Percentiles rank a stretch among this genome's conserved stretches.
phyloP scores from a whole-genome alignment of 257 asterid species.

The Prunella vulgaris region DNA sequence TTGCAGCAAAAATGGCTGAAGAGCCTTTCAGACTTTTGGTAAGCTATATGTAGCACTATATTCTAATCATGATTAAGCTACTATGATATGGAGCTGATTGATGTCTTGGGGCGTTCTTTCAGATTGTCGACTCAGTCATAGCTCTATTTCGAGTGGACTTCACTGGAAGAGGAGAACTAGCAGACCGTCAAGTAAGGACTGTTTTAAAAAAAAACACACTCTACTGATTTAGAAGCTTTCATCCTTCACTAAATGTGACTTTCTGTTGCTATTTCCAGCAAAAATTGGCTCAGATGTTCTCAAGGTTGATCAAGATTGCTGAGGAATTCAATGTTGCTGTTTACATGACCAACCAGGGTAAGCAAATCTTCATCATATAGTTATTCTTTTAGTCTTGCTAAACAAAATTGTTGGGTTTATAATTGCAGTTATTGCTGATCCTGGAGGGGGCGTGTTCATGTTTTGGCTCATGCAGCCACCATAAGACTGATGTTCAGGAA shows the following conservation, averaged over 20 bases:
- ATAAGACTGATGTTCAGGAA: slow-evolving; percentile 96
- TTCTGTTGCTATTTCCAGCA: slow-evolving; percentile 49
- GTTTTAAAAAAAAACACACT: neutral
- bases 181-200: slow-evolving; percentile 78
- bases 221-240: neutral
- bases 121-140: slow-evolving; percentile 95
- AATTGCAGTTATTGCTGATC: slow-evolving; percentile 95
- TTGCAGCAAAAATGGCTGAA: slow-evolving; percentile 99
- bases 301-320: slow-evolving; percentile 86
- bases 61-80: slow-evolving; percentile 4
- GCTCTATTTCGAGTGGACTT: slow-evolving; percentile 96
- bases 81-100: slow-evolving; percentile 20
- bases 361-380: neutral
- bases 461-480: slow-evolving; percentile 97
- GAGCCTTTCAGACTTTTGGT: slow-evolving; percentile 98
- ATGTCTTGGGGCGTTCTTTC: slow-evolving; percentile 28
- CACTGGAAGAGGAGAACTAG: slow-evolving; percentile 98
- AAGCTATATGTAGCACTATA: slow-evolving; percentile 24
- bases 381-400: neutral
- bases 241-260: slow-evolving; percentile 13
- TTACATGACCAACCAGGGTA: slow-evolving; percentile 99
- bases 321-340: slow-evolving; percentile 98
- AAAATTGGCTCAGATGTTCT: slow-evolving; percentile 99
- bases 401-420: slow-evolving; percentile 8
- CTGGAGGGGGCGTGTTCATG: slow-evolving; percentile 96